Base-by-base conservation (phyloP, 495 filamentous ascomycete species). In the Pyrenula massariospora region DNA sequence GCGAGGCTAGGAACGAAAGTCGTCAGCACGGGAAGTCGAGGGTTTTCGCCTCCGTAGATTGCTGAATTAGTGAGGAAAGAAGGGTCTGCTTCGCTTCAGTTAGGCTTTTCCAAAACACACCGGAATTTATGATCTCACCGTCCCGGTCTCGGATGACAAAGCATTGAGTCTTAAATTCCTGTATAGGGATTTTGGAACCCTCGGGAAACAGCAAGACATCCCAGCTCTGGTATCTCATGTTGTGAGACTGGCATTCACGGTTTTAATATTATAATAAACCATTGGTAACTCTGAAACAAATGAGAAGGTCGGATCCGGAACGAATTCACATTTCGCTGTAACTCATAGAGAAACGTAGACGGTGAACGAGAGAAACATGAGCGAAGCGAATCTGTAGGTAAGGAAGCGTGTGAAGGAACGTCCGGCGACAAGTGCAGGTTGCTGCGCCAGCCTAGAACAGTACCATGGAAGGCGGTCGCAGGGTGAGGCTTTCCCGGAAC, bases 131-230 rank as follows among this genome's bases (percentile, higher is more conserved):
- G 73, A 23, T 42, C 31, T 42, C 31, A 42, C 31, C 31, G 15
- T 42, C 78, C 55, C 74, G 65, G 64, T 91, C 87, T 42, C 81
- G 81, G 42, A 84, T 79, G 19, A 86, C 86, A 68, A 84, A 87
- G 68, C 89, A 95, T 60, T 82, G 78, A 15, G 88, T 90, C 64
- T 84, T 86, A 79, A 93, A 95, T 66, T 95, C 90, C 65, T 91
- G 88, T 49, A 92, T 67, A 10, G 89, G 89, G 19, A 86, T 76
- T 58, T 79, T 80, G 54, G 71, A 77, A 25, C 69, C 68, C 49
- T 74, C 70, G 1, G 88, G 85, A 67, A 94, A 93, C 56, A 95
- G 73, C 53, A 94, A 82, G 54, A 92, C 77, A 65, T 94, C 90
- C 90, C 89, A 93, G 62, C 85, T 84, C 56, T 86, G 77, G 74